Conservation (phyloP, 2,329 filamentous ascomycete genomes). For the Aspergillus pseudoglaucus region DNA sequence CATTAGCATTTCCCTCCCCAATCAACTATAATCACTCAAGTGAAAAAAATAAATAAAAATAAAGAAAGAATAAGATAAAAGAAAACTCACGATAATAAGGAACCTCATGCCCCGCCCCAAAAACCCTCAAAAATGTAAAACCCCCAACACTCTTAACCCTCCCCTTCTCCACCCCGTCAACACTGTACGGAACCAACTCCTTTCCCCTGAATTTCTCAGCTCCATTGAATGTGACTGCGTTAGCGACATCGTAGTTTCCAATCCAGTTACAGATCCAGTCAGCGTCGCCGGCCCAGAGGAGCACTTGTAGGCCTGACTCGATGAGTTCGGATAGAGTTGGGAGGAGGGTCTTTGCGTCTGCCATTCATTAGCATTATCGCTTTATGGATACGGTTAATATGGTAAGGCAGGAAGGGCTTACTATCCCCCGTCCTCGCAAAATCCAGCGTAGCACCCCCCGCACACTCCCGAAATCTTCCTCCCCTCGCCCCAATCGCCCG, state of each 20-base stretch:
- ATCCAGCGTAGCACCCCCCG: constrained; percentile 29
- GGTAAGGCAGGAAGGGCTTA: constrained; percentile 8
- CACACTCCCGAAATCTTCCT: constrained; percentile 38
- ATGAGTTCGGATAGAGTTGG: constrained; percentile 41
- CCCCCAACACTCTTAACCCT: constrained; percentile 48
- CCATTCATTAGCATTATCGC: not conserved
- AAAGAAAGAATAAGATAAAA: no score
- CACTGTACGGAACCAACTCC: constrained; percentile 39
- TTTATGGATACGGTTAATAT: not conserved
- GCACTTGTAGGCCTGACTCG: constrained; percentile 42
- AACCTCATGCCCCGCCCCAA: constrained; percentile 45
- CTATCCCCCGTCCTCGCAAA: constrained; percentile 39
- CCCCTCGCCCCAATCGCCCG: constrained; percentile 42
- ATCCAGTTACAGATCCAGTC: constrained; percentile 57
- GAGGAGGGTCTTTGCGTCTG: constrained; percentile 42
- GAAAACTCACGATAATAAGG: constrained; percentile 43
- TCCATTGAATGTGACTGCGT: constrained; percentile 41
- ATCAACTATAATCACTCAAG: constrained; percentile 8
- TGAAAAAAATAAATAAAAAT: no score
- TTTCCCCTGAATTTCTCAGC: constrained; percentile 36
- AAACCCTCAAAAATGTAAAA: constrained; percentile 46
- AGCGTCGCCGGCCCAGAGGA: constrained; percentile 53
- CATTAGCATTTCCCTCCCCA: constrained; percentile 6
- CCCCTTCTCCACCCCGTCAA: constrained; percentile 43
- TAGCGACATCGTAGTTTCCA: constrained; percentile 44